Percentiles rank a stretch among this genome's conserved stretches.
Conservation (phyloP, 306 rosid genomes). For the Quercus cerris region DNA sequence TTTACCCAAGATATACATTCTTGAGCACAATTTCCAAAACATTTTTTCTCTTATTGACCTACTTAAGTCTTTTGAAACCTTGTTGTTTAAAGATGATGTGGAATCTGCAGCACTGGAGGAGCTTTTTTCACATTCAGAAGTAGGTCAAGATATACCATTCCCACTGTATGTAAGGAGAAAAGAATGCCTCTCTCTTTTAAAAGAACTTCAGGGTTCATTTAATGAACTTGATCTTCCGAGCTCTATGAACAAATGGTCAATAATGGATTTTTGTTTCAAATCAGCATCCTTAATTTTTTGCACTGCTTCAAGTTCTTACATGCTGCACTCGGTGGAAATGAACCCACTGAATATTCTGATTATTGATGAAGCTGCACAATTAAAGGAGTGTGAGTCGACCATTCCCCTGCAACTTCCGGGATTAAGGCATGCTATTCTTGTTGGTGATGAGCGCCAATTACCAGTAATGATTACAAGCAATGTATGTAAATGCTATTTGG, state of each 20-base stretch:
- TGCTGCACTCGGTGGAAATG: conserved; percentile 37
- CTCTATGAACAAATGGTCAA: neutral
- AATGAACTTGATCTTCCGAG: conserved; percentile 42
- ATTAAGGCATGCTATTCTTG: conserved; percentile 58
- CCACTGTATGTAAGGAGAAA: conserved; percentile 30
- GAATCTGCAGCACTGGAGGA: conserved; percentile 41
- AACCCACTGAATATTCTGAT: conserved; percentile 45
- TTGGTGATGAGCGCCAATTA: conserved; percentile 78
- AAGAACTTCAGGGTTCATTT: conserved; percentile 36
- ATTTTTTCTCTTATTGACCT: conserved; percentile 24
- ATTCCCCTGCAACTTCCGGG: conserved; percentile 60
- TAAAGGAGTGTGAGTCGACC: conserved; percentile 71
- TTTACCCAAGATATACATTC: conserved; percentile 42
- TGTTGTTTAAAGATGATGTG: conserved; percentile 32
- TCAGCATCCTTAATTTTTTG: conserved; percentile 58
- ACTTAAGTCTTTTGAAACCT: conserved; percentile 36
- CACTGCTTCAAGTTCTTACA: conserved; percentile 67
- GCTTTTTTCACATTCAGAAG: conserved; percentile 27
- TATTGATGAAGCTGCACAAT: conserved; percentile 81
- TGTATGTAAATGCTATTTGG: conserved; percentile 30
- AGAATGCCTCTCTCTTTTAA: conserved; percentile 43
- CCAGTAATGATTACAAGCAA: conserved; percentile 64
- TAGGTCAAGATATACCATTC: conserved; percentile 1
- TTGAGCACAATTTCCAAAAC: conserved; percentile 23
- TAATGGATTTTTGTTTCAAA: conserved; percentile 50